Conservation (phyloP, 208 protist genomes). For the Acanthamoeba royreba region DNA sequence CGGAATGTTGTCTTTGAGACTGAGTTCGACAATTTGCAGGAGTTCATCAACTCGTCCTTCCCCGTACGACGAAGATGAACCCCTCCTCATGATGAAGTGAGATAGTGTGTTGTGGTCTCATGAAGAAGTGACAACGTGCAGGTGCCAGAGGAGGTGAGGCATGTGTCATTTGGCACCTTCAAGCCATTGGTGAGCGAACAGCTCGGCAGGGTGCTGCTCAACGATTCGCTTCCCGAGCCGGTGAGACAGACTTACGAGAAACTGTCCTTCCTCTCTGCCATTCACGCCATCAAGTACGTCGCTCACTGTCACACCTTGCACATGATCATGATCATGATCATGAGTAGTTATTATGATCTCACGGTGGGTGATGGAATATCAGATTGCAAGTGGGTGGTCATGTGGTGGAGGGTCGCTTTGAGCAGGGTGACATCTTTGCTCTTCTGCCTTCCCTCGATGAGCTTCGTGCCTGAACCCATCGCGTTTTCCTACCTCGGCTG, state of each 20-base stretch:
- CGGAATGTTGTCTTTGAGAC: conserved; percentile 18
- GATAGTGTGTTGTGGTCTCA: no score
- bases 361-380: not conserved
- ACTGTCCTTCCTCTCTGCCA: not conserved
- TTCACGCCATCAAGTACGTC: not conserved
- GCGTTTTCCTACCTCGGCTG: no score
- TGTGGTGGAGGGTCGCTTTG: not conserved
- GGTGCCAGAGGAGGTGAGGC: not conserved
- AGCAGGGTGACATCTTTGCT: not conserved
- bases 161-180: not conserved
- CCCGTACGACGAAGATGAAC: no score
- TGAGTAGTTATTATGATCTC: not conserved
- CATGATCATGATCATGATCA: not conserved
- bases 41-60: not conserved
- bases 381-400: no score
- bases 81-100: no score
- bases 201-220: not conserved
- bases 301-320: no score
- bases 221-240: not conserved
- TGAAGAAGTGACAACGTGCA: not conserved
- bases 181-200: not conserved
- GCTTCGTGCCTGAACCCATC: no score
- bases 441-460: not conserved
- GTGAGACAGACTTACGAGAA: conserved; percentile 3
- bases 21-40: not conserved